Evolutionary conservation across 2,329 filamentous ascomycete genomes (phyloP), one percentile per base, ranked within the genome.

Genomic region (Trichoderma simmonsii): DNA sequence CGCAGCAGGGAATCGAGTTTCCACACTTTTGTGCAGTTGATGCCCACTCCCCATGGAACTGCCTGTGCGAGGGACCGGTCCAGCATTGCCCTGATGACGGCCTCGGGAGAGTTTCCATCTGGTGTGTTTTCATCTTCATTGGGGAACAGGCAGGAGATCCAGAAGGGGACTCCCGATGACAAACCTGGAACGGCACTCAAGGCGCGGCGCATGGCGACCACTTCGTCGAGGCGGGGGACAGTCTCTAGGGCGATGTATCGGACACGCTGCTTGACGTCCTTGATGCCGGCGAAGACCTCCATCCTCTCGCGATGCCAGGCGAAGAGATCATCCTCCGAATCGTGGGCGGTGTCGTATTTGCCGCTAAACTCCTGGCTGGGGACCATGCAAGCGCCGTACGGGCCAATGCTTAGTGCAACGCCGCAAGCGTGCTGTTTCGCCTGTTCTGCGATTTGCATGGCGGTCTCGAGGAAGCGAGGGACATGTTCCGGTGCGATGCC

Each of bases 11-110:
- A 77, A 2, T 86, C 85, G 34, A 93, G 82, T 78, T 91, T 90
- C 64, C 86, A 83, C 39, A 92, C 85, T 78, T 91, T 92, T 48
- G 86, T 92, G 79, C 90, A 92, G 79, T 92, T 92, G 76, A 92
- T 86, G 2, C 91, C 90, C 28, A 93, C 84, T 0, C 87, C 90
- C 86, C 87, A 90, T 0, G 90, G 90, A 4, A 79, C 73, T 5
- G 73, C 75, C 1, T 63, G 15, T 0, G 77, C 76, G 6, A 78
- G 26, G 1, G 71, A 64, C 0, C 74, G 76, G 43, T 79, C 78
- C 3, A 86, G 77, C 82, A 85, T 83, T 6, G 80, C 79, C 14
- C 76, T 73, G 18, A 83, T 77, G 6, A 80, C 78, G 6, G 77
- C 74, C 26, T 80, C 78, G 3, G 81, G 80, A 3, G 77, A 78